Percentiles rank a stretch among this genome's conserved stretches.
Conservation (phyloP, 495 filamentous ascomycete species). For the Penicillium fimorum region DNA sequence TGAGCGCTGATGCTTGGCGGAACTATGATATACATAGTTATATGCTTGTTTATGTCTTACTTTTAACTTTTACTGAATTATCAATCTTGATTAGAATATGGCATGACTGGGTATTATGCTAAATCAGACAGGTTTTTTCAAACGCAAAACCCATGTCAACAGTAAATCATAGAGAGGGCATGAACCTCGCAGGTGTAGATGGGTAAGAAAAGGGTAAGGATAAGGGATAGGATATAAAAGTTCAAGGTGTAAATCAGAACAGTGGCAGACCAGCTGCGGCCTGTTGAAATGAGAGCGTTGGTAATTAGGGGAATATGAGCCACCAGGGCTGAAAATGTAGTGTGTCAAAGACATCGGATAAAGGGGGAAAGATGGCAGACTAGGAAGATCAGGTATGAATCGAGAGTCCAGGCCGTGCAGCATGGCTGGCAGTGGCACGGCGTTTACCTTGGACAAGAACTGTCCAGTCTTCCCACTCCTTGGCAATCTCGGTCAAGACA, state of each 20-base stretch:
- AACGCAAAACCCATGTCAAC: constrained; percentile 21
- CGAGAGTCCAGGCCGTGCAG: constrained; percentile 24
- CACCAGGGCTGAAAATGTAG: constrained; percentile 6
- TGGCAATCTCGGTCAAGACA: constrained; percentile 87
- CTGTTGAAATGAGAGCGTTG: constrained; percentile 7
- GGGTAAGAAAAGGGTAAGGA: constrained; percentile 2
- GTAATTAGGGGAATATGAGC: constrained; percentile 13
- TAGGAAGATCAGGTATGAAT: constrained; percentile 16
- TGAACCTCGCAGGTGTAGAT: constrained; percentile 24
- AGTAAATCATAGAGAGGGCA: constrained; percentile 25
- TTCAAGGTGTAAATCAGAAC: constrained; percentile 6
- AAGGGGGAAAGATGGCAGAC: not conserved
- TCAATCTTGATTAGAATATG: constrained; percentile 7
- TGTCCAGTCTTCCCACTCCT: constrained; percentile 95
- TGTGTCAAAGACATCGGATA: not conserved
- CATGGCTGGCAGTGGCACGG: constrained; percentile 27
- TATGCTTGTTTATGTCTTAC: not conserved
- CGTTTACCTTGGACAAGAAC: constrained; percentile 56
- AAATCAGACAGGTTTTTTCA: constrained; percentile 21
- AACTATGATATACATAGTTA: not conserved
- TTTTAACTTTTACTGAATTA: not conserved
- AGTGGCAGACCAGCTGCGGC: constrained; percentile 31
- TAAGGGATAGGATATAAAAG: not conserved
- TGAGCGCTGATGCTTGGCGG: constrained; percentile 8
- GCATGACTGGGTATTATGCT: constrained; percentile 33